phyloP scores from a whole-genome alignment of 192 early-diverging fungal genomes.

The Entrophospora sp. region DNA sequence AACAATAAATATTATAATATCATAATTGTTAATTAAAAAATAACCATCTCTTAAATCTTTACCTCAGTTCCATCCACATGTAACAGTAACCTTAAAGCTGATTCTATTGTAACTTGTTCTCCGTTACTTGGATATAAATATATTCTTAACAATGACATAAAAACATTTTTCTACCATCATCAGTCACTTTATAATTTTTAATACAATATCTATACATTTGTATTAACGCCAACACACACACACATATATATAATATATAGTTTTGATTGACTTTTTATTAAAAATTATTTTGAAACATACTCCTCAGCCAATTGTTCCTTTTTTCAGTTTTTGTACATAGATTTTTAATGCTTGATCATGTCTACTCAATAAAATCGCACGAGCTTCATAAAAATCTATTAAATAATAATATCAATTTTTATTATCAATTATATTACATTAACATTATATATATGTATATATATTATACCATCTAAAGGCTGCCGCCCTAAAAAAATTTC shows the following conservation, averaged over 20 bases:
- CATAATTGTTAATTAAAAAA: not conserved
- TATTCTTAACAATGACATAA: conserved; percentile 52
- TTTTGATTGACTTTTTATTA: too few relatives aligned
- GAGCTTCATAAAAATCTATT: conserved; percentile 75
- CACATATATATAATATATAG: too few relatives aligned
- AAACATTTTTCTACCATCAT: conserved; percentile 46
- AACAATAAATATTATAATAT: not conserved
- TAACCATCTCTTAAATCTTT: not conserved
- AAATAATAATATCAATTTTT: too few relatives aligned
- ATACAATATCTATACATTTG: conserved; percentile 61
- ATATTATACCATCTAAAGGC: conserved; percentile 58
- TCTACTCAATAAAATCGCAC: conserved; percentile 68
- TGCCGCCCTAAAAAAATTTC: conserved; percentile 64
- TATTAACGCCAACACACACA: too few relatives aligned
- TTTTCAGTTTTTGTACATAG: conserved; percentile 69
- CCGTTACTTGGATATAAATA: conserved; percentile 44
- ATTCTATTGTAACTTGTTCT: conserved; percentile 40
- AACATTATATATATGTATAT: not conserved
- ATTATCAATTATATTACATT: too few relatives aligned
- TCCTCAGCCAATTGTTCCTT: conserved; percentile 61
- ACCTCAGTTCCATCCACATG: conserved; percentile 51
- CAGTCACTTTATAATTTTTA: conserved; percentile 41
- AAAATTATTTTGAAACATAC: too few relatives aligned
- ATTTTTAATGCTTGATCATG: conserved; percentile 81
- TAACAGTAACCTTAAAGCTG: conserved; percentile 51